phyloP scores from a whole-genome alignment of 164 flowering plant genomes.

The Taxillus chinensis region DNA sequence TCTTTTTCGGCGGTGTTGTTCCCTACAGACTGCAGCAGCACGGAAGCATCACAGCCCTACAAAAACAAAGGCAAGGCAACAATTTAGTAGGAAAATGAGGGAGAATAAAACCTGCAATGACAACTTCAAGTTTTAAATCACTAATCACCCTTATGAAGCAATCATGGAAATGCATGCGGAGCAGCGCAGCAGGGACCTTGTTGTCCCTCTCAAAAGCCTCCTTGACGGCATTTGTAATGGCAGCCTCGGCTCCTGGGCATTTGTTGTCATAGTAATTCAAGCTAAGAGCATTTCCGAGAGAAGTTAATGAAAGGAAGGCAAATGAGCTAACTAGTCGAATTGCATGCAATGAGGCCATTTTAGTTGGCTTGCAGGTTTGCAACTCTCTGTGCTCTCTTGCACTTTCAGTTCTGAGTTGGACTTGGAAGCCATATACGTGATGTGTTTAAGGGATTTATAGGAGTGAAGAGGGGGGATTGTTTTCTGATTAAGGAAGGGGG shows the following conservation, averaged over 20 bases:
- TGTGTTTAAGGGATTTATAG: not conserved
- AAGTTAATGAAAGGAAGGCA: slow-evolving; percentile 9
- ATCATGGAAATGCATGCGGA: slow-evolving; percentile 61
- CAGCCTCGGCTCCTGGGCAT: slow-evolving; percentile 24
- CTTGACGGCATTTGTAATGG: slow-evolving; percentile 17
- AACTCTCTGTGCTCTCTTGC: not conserved
- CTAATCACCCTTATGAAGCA: slow-evolving; percentile 37
- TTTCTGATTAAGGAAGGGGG: not conserved
- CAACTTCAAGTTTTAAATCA: not conserved
- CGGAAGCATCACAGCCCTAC: slow-evolving; percentile 57
- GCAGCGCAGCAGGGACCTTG: slow-evolving; percentile 43
- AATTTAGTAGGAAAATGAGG: no score
- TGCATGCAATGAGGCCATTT: slow-evolving; percentile 8
- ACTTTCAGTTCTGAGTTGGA: not conserved
- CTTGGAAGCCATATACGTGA: not conserved
- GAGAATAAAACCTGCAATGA: not conserved
- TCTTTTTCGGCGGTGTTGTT: slow-evolving; percentile 41
- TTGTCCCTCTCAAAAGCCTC: slow-evolving; percentile 17
- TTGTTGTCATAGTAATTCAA: slow-evolving; percentile 23
- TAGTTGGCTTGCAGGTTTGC: not conserved
- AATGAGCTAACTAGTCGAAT: slow-evolving; percentile 10
- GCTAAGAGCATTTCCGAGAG: slow-evolving; percentile 21
- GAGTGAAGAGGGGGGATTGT: not conserved
- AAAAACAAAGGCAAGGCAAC: not conserved
- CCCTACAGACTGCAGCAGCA: slow-evolving; percentile 32